Evolutionary conservation across 768 basidiomycete genomes (phyloP), one percentile per base, ranked within the genome.

Genomic region (Epithele typhae): DNA sequence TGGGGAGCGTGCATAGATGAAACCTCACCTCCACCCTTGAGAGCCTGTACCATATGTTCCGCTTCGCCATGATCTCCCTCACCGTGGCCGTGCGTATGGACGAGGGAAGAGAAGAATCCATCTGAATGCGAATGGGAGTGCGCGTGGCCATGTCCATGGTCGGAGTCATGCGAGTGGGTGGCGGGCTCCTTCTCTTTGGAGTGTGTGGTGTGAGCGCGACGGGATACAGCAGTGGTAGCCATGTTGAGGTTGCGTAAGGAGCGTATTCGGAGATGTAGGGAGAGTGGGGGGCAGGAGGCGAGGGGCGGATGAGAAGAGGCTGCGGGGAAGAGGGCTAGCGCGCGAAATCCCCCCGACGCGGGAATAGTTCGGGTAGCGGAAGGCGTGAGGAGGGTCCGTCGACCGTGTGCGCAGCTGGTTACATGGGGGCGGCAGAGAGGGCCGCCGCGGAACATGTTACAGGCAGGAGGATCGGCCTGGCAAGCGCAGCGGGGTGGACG

Each of bases 11-110:
- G 14, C 50, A 18, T 41, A 43, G n/a, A 45, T 19, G 25, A 39
- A 42, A 48, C 58, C 79, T 33, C 55, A 86, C 86, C 81, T 63
- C 73, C 67, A 44, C 86, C 84, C 52, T 79, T 68, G 45, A 88
- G 66, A 0, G 84, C 82, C 30, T 81, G 74, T 41, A 88, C 75
- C 43, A 91, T 77, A 56, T 84, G 82, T 25, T 83, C 77, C 27
- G 79, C 81, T 48, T 81, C 77, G 27, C 66, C 61, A 47, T 83
- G 77, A 38, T 73, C 79, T 27, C 76, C 74, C 43, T 81, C 77
- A 23, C 68, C 74, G 59, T 85, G 82, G 17, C 79, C 76, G 59
- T 85, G 83, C 11, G 79, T 76, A 59, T 85, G 85, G 1, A 56
- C 47, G n/a, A 63, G 44, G 0, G 59, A 49, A 35, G 73, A 68